phyloP scores from a whole-genome alignment of 768 basidiomycete genomes.

The Cystofilobasidium bisporidii region DNA sequence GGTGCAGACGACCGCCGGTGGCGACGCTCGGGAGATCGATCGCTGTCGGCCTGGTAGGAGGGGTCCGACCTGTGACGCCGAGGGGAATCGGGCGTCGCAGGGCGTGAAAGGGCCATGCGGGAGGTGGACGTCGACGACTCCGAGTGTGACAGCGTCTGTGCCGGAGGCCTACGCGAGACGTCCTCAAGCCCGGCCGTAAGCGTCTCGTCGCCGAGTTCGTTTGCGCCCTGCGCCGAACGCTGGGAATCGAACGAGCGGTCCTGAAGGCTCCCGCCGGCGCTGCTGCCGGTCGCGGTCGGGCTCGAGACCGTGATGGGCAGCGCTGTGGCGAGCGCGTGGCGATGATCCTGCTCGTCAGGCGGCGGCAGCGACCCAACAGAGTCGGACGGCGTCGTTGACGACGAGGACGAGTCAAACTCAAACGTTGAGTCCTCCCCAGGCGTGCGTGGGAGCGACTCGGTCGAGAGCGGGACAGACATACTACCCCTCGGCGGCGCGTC shows the following conservation, averaged over 20 bases:
- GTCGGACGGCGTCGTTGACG: neutral
- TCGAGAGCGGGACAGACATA: neutral
- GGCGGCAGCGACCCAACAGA: neutral
- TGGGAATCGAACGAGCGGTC: neutral
- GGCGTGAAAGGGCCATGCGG: neutral
- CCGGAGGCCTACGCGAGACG: no score
- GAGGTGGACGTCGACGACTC: neutral
- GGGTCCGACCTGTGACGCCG: neutral
- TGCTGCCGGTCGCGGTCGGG: neutral
- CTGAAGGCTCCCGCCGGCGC: neutral
- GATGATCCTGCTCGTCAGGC: neutral
- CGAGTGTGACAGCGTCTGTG: no score
- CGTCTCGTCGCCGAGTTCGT: no score
- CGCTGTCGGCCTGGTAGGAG: neutral
- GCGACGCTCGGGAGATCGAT: neutral
- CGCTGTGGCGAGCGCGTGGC: neutral
- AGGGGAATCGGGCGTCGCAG: neutral
- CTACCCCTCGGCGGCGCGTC: neutral
- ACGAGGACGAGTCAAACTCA: conserved; percentile 3
- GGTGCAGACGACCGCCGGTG: neutral
- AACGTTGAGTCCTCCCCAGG: conserved; percentile 1
- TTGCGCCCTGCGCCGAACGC: no score
- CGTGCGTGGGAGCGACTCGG: neutral
- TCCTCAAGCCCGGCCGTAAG: no score
- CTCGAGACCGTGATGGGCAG: neutral